These are phyloP conservation scores for Amanita rubescens DNA, from an alignment of 768 basidiomycete species.

Conservation along the genomic window DNA sequence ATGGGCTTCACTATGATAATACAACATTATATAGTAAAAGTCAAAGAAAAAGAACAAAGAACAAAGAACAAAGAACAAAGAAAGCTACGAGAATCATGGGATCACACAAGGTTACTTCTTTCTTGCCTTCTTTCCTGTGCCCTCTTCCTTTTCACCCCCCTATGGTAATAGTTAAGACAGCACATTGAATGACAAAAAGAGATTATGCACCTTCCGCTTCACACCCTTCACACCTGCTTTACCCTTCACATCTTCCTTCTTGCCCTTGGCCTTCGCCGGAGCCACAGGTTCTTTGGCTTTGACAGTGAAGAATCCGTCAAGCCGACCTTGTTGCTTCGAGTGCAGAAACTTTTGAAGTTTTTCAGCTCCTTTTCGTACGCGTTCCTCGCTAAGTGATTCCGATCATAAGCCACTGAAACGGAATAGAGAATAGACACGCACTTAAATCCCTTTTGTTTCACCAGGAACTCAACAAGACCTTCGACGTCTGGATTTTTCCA, in stretches of 20 bases:
- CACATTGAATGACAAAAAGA: not conserved
- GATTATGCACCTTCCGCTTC: conserved; percentile 10
- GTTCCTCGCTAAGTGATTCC: conserved; percentile 73
- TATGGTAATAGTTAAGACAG: conserved; percentile 5
- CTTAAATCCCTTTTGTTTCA: conserved; percentile 97
- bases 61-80: no score
- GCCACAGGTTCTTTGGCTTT: conserved; percentile 47
- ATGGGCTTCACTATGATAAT: no score
- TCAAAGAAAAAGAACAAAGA: no score
- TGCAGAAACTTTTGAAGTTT: conserved; percentile 83
- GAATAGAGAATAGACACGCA: conserved; percentile 28
- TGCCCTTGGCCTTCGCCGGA: conserved; percentile 16
- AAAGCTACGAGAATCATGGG: no score
- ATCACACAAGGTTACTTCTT: no score
- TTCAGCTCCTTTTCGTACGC: conserved; percentile 91
- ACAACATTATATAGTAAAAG: no score
- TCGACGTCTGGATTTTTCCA: conserved; percentile 94
- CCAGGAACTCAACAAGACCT: conserved; percentile 88
- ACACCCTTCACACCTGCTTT: conserved; percentile 28
- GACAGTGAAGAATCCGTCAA: conserved; percentile 91
- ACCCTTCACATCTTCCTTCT: conserved; percentile 27
- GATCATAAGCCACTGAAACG: conserved; percentile 2
- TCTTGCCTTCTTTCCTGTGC: conserved; percentile 31
- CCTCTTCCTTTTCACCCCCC: conserved; percentile 19
- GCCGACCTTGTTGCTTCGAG: conserved; percentile 90